phyloP scores from a whole-genome alignment of 257 asterid species.

The Scutellaria baicalensis region DNA sequence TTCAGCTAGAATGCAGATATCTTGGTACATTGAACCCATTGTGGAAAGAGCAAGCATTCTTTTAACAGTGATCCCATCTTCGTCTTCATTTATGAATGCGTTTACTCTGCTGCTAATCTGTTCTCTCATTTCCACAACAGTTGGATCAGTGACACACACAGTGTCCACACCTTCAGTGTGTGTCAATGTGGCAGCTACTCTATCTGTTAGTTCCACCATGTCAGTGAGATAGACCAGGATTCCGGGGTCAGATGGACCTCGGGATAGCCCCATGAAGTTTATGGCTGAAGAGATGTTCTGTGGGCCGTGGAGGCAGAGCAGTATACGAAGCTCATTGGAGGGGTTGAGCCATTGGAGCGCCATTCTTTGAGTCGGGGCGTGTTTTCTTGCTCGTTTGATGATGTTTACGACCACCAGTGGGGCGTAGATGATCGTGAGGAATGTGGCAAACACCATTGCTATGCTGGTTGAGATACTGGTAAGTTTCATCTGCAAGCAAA shows the following conservation, averaged over 20 bases:
- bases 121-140: slow-evolving; percentile 55
- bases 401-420: slow-evolving; percentile 64
- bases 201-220: slow-evolving; percentile 72
- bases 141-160: slow-evolving; percentile 59
- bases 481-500: slow-evolving; percentile 48
- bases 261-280: slow-evolving; percentile 62
- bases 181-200: slow-evolving; percentile 60
- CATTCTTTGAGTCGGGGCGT: slow-evolving; percentile 76
- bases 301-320: slow-evolving; percentile 54
- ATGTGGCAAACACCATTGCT: slow-evolving; percentile 44
- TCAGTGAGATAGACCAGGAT: slow-evolving; percentile 62
- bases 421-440: slow-evolving; percentile 56
- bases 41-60: slow-evolving; percentile 82
- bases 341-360: slow-evolving; percentile 75
- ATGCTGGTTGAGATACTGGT: slow-evolving; percentile 54
- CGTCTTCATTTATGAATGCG: slow-evolving; percentile 32
- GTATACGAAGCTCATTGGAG: slow-evolving; percentile 46
- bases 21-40: slow-evolving; percentile 66
- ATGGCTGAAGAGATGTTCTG: slow-evolving; percentile 44
- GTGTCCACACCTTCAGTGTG: slow-evolving; percentile 40
- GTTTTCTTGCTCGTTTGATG: slow-evolving; percentile 71
- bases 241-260: slow-evolving; percentile 68
- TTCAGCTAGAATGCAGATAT: slow-evolving; percentile 72
- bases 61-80: slow-evolving; percentile 45
- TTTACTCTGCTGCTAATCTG: slow-evolving; percentile 34